Evolutionary conservation across 441 rosid species (phyloP), one percentile per base, ranked within the genome.

Genomic region (Jatropha podagrica): DNA sequence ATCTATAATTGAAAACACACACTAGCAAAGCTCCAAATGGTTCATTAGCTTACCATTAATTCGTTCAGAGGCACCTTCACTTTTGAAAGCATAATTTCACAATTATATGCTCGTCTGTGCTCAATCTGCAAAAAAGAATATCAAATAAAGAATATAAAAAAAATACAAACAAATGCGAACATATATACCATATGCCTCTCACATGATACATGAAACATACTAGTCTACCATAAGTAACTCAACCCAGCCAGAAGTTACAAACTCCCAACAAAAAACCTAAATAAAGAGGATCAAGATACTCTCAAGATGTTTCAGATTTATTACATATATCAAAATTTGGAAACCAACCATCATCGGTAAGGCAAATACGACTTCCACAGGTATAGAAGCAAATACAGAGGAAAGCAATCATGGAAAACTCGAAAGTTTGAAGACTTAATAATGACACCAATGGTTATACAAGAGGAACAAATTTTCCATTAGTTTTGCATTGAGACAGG

Each of bases 61-160:
- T 93, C 97, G 55, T 84, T 88, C 79, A 92, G 81, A 20, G 98
- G 98, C 65, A 89, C 90, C 83, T 91, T 95, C 83, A 95, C 99
- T 85, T 95, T 91, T 75, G 99, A 91, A 87, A 95, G 99, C 99
- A 95, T 91, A 71, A 95, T 95, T 84, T 95, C 99, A 66, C 99
- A 93, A 78, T 95, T 95, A 82, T 95, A 95, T 66, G 99, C 98
- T 62, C 98, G 93, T 73, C 96, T 86, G 78, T 89, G 98, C 14
- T 95, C 99, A 87, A 93, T 87, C 99, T 95, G 87, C 83, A 84
- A 76, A 46, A 79, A 66, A 54, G 15, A 60, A 55, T 23, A 61
- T 17, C 65, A 62, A 66, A 78, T 11, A 42, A 40, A 68, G 54
- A 62, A 71, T n/a, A 12, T 52, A 15, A 12, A 65, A 65, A n/a